Conservation (phyloP, 148 eudicot genomes). For the Cornus florida region DNA sequence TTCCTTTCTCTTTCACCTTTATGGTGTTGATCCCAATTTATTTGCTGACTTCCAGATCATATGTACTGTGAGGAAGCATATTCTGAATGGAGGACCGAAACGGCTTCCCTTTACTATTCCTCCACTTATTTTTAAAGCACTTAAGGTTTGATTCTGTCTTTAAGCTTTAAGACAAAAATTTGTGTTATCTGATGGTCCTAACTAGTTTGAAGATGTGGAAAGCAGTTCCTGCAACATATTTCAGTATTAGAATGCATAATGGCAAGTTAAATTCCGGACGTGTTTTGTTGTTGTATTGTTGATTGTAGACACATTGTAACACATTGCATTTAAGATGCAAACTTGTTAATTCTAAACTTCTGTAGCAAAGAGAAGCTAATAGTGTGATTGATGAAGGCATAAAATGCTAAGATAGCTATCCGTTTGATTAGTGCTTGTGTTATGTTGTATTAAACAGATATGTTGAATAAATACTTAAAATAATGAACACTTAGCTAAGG, state of each 20-base stretch:
- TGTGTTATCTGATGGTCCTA: neutral
- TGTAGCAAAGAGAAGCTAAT: neutral
- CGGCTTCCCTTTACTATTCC: conserved; percentile 86
- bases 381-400: neutral
- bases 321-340: neutral
- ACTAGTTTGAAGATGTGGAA: neutral
- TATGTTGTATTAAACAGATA: neutral
- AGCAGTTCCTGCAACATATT: conserved; percentile 1
- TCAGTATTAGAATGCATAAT: neutral
- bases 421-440: neutral
- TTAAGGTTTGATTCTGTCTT: conserved; percentile 58
- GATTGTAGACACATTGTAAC: neutral
- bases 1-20: neutral
- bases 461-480: neutral
- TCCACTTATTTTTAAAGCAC: conserved; percentile 80
- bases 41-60: conserved; percentile 66
- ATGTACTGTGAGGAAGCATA: conserved; percentile 73
- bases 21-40: conserved; percentile 19
- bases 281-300: neutral
- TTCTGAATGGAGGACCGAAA: conserved; percentile 81
- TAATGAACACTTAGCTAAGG: too few relatives aligned
- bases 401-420: conserved; percentile 1
- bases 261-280: neutral
- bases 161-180: conserved; percentile 1
- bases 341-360: neutral